Evolutionary conservation across 192 early-diverging fungal species (phyloP).

Genomic region (Phlyctochytrium arcticum): DNA sequence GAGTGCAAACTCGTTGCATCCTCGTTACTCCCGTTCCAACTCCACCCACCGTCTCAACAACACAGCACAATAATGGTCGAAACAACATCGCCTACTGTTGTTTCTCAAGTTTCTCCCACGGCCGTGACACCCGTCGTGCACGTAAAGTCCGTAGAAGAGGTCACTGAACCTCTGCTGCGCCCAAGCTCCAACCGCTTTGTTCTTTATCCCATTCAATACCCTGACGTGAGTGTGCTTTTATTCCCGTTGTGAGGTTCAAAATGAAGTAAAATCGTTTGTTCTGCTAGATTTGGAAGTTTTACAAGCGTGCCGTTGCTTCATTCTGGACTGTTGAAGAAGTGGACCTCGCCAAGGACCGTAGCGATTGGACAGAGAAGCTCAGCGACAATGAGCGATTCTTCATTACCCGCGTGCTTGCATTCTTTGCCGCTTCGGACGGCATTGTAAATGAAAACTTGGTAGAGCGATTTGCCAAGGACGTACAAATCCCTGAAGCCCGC

Average conservation of each 20-base stretch:
- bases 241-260: neutral
- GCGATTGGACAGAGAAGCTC: slow-evolving; percentile 77
- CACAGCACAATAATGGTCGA: too few relatives aligned
- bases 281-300: slow-evolving; percentile 83
- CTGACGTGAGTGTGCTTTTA: slow-evolving; percentile 29
- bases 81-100: too few relatives aligned
- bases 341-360: slow-evolving; percentile 80
- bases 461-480: slow-evolving; percentile 80
- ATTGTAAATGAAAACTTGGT: slow-evolving; percentile 87
- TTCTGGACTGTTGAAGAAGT: slow-evolving; percentile 98
- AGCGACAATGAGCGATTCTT: slow-evolving; percentile 79
- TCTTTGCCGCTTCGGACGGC: slow-evolving; percentile 88
- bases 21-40: too few relatives aligned
- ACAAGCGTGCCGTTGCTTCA: slow-evolving; percentile 94
- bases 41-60: too few relatives aligned
- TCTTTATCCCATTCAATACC: slow-evolving; percentile 52
- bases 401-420: slow-evolving; percentile 79
- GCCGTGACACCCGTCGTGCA: too few relatives aligned
- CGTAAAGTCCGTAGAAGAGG: too few relatives aligned
- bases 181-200: slow-evolving; percentile 39
- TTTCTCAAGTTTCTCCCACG: too few relatives aligned
- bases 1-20: too few relatives aligned
- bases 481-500: slow-evolving; percentile 89
- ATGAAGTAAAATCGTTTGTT: neutral
- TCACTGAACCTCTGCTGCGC: slow-evolving; percentile 44